Evolutionary conservation across 768 basidiomycete species (phyloP), one percentile per base, ranked within the genome.

Genomic region (Pseudohyphozyma bogoriensis): DNA sequence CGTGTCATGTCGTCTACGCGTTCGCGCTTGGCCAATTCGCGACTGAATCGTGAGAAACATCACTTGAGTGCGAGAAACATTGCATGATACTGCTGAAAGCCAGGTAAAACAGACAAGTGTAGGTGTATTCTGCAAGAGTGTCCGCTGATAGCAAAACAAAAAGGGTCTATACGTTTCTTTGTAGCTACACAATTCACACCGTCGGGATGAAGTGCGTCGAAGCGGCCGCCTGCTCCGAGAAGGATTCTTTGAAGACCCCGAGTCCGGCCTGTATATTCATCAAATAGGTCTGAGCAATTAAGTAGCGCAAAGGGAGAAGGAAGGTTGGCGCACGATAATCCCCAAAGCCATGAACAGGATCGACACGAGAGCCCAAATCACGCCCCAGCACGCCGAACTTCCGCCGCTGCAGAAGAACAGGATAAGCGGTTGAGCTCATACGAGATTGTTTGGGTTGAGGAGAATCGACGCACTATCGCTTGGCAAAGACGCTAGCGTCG

Each of bases 401-500:
- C 60, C 56, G 58, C 15, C 26, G 28, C 32, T 11, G 40, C 7
- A 22, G 20, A 31, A 26, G 16, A 22, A 28, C 12, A 29, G 32
- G 33, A 0, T 87, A 88, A 87, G 62, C n/a, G 11, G 44, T 39
- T 44, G n/a, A n/a, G n/a, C n/a, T n/a, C n/a, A n/a, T n/a, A n/a
- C n/a, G 15, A 18, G 9, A 46, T 42, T 53, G 55, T 36, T 39
- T 55, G 22, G 28, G 36, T 20, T 45, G 31, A 16, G 61, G 28
- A 18, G 22, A 57, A 28, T 65, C 37, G 62, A 56, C 58, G 39
- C 60, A 33, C 54, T 86, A 91, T 50, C 88, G 82, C 22, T 83
- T 76, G 3, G 90, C 86, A 68, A 90, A 93, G 12, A 83, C 83
- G 5, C 84, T 83, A 1, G 90, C 90, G 69, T 93, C 90, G 22